Evolutionary conservation across 768 basidiomycete species (phyloP), one percentile per base, ranked within the genome.

Genomic region (Hygrophoropsis aurantiaca): DNA sequence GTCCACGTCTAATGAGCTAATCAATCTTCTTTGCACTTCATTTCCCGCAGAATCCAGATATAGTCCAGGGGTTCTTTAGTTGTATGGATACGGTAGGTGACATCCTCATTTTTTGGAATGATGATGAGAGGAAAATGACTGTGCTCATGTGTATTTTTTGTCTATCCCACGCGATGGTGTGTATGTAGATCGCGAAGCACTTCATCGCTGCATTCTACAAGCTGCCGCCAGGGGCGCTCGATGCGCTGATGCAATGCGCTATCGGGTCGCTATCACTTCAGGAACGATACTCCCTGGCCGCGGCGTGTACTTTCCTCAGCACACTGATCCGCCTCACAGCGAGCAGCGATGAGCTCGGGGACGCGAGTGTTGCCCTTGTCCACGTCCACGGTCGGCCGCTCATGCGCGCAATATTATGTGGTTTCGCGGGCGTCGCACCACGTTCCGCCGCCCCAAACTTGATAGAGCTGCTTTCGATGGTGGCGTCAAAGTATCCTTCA

Each of bases 61-160:
- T 95, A 21, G 90, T 92, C 13, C 91, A 93, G 60, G 84, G 83
- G 20, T 94, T 94, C 65, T 95, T 94, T 66, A 75, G 75, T 8
- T 94, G 84, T 59, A 77, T 89, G 74, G 89, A 91, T 37, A 77
- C 80, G 37, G 89, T 90, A 51, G 39, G 78, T 37, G 16, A 37
- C 36, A 15, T 37, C 21, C 21, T 8, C 36, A 37, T 37, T n/a
- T n/a, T n/a, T n/a, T n/a, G n/a, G 2, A 30, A 25, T 18, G 19
- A n/a, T 42, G 20, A 32, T 50, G 1, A 26, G 19, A 23, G 32
- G 30, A n/a, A n/a, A n/a, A n/a, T n/a, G n/a, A 16, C 36, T 37
- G 36, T 20, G 21, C 36, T 18, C 9, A 37, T 10, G 8, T 16
- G 36, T 37, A 20, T 21, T n/a, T n/a, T 21, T 9, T 10, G 4